These are phyloP conservation scores for Torulaspora globosa DNA, from an alignment of 1,139 yeast species.

Conservation along the genomic window DNA sequence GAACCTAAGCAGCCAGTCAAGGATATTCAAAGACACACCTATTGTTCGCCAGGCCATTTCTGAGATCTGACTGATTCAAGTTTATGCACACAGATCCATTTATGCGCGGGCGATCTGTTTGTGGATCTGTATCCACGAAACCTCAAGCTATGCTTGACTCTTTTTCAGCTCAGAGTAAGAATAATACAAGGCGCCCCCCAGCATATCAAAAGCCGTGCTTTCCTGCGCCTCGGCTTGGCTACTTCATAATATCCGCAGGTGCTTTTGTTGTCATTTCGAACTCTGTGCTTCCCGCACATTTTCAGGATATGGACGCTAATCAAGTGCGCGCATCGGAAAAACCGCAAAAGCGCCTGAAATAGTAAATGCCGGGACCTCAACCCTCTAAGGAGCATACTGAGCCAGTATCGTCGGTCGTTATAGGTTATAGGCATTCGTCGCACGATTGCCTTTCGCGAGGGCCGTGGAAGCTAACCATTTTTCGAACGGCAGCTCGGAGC, in stretches of 20 bases:
- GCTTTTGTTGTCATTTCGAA: background rate
- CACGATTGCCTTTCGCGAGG: background rate
- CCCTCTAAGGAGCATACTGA: too few relatives aligned
- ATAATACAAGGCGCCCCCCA: background rate
- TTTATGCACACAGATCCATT: background rate
- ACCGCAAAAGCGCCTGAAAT: background rate
- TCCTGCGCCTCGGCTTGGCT: background rate
- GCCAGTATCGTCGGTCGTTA: background rate
- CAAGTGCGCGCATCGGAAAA: background rate
- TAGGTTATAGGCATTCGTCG: background rate
- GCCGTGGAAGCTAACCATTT: background rate
- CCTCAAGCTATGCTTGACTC: too few relatives aligned
- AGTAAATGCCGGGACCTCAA: background rate
- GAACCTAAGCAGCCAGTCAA: conserved; percentile 17
- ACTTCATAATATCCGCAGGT: background rate
- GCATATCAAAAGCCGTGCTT: background rate
- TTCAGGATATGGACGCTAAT: background rate
- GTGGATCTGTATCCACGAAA: too few relatives aligned
- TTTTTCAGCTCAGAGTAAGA: background rate
- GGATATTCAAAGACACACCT: conserved; percentile 21
- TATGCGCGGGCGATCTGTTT: background rate
- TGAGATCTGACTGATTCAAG: conserved; percentile 5
- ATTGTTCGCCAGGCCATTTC: conserved; percentile 19
- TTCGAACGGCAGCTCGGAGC: background rate
- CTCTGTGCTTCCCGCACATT: background rate